phyloP scores from a whole-genome alignment of 257 asterid genomes.

The Salvia hispanica region DNA sequence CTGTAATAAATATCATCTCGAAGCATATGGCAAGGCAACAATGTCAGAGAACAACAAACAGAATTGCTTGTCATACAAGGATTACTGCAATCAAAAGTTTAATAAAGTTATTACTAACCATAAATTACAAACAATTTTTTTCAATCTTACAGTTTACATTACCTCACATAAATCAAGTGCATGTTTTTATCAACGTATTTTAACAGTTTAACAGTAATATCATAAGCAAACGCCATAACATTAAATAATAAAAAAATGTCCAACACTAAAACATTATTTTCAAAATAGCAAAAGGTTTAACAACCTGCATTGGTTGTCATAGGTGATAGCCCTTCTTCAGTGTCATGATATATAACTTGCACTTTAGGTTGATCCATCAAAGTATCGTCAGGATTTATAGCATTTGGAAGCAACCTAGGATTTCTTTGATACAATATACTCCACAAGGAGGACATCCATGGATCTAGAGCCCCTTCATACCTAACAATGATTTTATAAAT shows the following conservation, averaged over 20 bases:
- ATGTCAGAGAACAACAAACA: not conserved
- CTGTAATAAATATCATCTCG: not conserved
- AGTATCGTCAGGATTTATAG: conserved; percentile 43
- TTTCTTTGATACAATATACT: conserved; percentile 52
- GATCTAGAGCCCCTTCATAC: conserved; percentile 97
- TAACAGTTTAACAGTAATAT: conserved; percentile 12
- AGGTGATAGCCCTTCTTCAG: conserved; percentile 41
- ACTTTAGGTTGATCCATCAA: conserved; percentile 76
- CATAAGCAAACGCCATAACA: conserved; percentile 13
- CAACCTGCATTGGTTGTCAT: conserved; percentile 57
- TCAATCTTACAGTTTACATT: conserved; percentile 9
- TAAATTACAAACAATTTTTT: conserved; percentile 19
- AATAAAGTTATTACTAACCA: conserved; percentile 8
- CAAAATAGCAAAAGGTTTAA: conserved; percentile 21
- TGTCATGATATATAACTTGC: conserved; percentile 59
- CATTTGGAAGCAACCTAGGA: conserved; percentile 63
- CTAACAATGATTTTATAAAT: conserved; percentile 43
- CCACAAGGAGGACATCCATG: conserved; percentile 93
- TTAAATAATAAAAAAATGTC: conserved; percentile 4
- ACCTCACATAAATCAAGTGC: conserved; percentile 4
- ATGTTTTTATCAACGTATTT: conserved; percentile 20
- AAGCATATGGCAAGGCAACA: conserved; percentile 22
- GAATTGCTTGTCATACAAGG: not conserved
- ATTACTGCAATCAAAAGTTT: conserved; percentile 7
- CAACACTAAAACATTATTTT: conserved; percentile 7